phyloP scores from a whole-genome alignment of 352 stramenopile species.

The Blastocystis sp. region DNA sequence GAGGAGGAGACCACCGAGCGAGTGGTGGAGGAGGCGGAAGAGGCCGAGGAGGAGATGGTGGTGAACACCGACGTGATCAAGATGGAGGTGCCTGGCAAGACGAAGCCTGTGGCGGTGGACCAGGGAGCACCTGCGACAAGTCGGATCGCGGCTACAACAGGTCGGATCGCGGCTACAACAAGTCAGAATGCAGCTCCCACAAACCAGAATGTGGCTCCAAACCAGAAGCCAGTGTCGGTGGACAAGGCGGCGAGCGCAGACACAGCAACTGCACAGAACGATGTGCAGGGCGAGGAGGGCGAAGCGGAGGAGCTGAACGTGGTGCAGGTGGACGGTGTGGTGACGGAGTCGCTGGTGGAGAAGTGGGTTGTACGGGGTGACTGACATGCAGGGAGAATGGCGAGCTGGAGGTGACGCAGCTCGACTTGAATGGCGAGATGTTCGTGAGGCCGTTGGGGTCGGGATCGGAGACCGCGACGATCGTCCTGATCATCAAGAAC shows the following conservation, averaged over 20 bases:
- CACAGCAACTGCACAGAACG: neutral
- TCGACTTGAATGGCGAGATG: conserved; percentile 1
- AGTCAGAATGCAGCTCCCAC: no score
- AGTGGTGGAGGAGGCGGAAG: neutral
- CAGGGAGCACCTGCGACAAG: neutral
- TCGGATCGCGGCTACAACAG: neutral
- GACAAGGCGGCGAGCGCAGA: neutral
- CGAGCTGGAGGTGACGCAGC: neutral
- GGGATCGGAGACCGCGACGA: neutral
- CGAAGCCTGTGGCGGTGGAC: neutral
- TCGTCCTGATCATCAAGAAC: neutral
- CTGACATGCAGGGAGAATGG: neutral
- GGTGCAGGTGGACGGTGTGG: neutral
- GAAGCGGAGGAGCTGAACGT: conserved; percentile 4
- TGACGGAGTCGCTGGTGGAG: neutral
- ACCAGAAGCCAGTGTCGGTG: no score
- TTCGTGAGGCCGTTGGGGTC: neutral
- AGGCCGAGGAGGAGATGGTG: neutral
- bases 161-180: neutral
- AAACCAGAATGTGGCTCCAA: no score
- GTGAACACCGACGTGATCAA: neutral
- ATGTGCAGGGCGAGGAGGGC: neutral
- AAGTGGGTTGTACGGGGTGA: neutral
- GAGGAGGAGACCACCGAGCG: conserved; percentile 65
- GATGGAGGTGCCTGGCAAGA: neutral